Evolutionary conservation across 2,329 filamentous ascomycete genomes (phyloP).

Genomic region (Aspergillus novofumigatus): DNA sequence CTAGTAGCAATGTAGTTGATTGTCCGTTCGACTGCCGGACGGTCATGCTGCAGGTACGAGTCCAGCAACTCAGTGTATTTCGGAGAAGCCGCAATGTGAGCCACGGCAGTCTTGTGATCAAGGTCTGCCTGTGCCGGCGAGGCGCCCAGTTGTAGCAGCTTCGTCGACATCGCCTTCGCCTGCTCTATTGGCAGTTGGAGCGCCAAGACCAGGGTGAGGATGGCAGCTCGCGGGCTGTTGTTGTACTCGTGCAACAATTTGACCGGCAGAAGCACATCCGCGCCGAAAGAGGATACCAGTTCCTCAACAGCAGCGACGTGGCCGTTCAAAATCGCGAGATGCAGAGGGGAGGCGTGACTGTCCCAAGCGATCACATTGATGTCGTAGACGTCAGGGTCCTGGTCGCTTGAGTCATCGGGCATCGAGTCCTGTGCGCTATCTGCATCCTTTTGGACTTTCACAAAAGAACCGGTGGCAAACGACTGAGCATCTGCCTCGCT

Average conservation of each 20-base stretch:
- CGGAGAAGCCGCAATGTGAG: slow-evolving; percentile 54
- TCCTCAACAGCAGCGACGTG: slow-evolving; percentile 65
- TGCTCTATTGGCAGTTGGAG: slow-evolving; percentile 59
- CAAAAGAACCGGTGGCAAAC: slow-evolving; percentile 65
- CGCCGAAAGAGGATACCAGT: slow-evolving; percentile 69
- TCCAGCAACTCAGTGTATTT: slow-evolving; percentile 45
- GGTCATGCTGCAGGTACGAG: slow-evolving; percentile 51
- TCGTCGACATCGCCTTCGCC: slow-evolving; percentile 60
- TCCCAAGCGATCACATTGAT: slow-evolving; percentile 80
- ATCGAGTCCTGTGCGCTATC: slow-evolving; percentile 41
- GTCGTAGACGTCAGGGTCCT: slow-evolving; percentile 75
- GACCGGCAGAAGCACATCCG: slow-evolving; percentile 70
- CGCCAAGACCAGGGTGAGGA: slow-evolving; percentile 67
- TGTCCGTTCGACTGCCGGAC: slow-evolving; percentile 57
- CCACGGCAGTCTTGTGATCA: slow-evolving; percentile 60
- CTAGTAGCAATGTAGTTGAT: slow-evolving; percentile 60
- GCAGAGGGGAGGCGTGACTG: slow-evolving; percentile 66
- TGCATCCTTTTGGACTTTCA: slow-evolving; percentile 52
- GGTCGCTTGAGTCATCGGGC: slow-evolving; percentile 53
- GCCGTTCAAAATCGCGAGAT: slow-evolving; percentile 72
- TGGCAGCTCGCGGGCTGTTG: slow-evolving; percentile 53
- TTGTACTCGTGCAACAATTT: slow-evolving; percentile 52
- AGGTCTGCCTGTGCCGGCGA: slow-evolving; percentile 69
- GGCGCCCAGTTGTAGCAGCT: slow-evolving; percentile 66
- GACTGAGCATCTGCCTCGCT: slow-evolving; percentile 24